Base-by-base conservation (phyloP, 345 rosid species). In the Lepidium didymum region DNA sequence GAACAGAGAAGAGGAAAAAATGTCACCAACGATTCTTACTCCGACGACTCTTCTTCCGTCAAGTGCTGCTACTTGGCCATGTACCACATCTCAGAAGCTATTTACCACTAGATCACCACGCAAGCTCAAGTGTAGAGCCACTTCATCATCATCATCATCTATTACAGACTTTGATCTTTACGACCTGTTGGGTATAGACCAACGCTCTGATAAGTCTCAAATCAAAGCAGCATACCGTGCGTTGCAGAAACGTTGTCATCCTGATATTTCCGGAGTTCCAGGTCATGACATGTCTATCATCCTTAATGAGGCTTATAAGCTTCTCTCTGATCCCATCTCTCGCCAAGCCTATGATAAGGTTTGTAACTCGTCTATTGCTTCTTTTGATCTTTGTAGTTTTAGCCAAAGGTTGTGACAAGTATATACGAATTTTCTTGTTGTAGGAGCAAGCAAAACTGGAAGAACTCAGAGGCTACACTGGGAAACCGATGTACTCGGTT, bases 261-360 rank as follows among this genome's bases (percentile, higher is more conserved):
- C 97, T 0, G 97, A 92, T 47, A 83, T 92, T 7, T 94, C 90
- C 0, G 97, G 98, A 6, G 70, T 79, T 0, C 52, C 89, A 0
- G 97, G 98, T 8, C 96, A 92, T 36, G 96, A 92, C 74, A 92
- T 92, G 97, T 85, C 93, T 55, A 88, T 92, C 57, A 77, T 92
- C 37, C 93, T 92, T 51, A 92, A 92, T 38, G 90, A 90, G 46
- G 88, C 84, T 66, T 92, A 92, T 38, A 69, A 86, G 31, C 62
- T 88, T 49, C 83, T 90, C 13, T 88, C 96, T 46, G 91, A 92
- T 62, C 90, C 93, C 0, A 63, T 25, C 70, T 81, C 93, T 0
- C 91, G 96, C 40, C 75, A 43, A 15, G 93, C 93, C 42, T 88
- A 92, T 61, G 96, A 92, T 59, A 84, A 87, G 96, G 98, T 86